These are phyloP conservation scores for Nicotiana attenuata DNA, from an alignment of 257 asterid species.

Conservation along the genomic window DNA sequence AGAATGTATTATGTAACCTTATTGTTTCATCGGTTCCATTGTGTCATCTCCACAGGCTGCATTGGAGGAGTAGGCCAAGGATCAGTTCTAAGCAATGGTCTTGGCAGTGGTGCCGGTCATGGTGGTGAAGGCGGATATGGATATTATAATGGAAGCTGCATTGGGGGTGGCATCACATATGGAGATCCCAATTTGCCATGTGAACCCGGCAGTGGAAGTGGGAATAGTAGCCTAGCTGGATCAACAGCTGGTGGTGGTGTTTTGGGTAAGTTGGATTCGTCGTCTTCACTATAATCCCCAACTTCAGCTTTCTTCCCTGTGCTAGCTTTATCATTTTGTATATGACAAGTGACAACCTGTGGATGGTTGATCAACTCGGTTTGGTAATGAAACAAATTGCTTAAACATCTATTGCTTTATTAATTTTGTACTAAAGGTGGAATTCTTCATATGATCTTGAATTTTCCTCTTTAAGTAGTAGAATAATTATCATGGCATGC, in stretches of 20 bases:
- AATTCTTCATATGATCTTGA: background rate
- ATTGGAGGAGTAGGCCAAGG: constrained; percentile 89
- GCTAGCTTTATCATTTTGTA: background rate
- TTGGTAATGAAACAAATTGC: background rate
- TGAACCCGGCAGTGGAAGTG: constrained; percentile 98
- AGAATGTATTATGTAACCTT: background rate
- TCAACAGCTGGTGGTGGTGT: constrained; percentile 93
- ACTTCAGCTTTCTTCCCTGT: background rate
- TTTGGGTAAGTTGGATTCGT: constrained; percentile 54
- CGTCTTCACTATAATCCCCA: background rate
- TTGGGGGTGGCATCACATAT: constrained; percentile 78
- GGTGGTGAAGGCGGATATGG: constrained; percentile 97
- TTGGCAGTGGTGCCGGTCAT: constrained; percentile 96
- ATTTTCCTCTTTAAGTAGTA: background rate
- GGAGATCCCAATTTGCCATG: constrained; percentile 85
- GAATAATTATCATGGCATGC: background rate
- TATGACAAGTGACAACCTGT: background rate
- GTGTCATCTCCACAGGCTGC: constrained; percentile 61
- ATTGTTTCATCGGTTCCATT: background rate
- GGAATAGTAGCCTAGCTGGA: constrained; percentile 69
- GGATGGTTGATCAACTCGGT: background rate
- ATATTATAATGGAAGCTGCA: constrained; percentile 64
- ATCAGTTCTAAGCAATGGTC: constrained; percentile 45
- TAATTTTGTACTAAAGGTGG: background rate
- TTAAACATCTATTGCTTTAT: constrained; percentile 2